Base-by-base conservation (phyloP, 768 basidiomycete genomes). In the Pisolithus albus region DNA sequence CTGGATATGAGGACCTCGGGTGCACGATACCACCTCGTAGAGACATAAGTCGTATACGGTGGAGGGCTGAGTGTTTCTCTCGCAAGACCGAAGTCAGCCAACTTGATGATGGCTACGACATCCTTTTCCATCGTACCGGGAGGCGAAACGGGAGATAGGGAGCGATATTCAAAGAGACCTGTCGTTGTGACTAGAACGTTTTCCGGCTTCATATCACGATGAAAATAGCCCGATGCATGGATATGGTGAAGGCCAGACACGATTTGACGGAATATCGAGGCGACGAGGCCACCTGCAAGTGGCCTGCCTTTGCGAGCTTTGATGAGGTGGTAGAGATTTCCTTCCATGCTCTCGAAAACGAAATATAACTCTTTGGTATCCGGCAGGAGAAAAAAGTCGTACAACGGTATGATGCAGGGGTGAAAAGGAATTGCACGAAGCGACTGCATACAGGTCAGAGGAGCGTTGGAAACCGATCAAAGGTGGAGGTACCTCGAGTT, bases 271-370 rank as follows among this genome's bases (percentile, higher is more conserved):
- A 96, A 97, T 59, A 97, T 92, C 61, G 88, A 91, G 21, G 92
- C 89, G 55, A 95, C 87, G 59, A 99, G 86, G 57, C 96, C 96
- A 42, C 92, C 91, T n/a, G 96, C 95, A 54, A 99, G 83, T 6
- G 92, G 83, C 55, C 94, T 84, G 53, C 94, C 93, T 71, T 91
- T 92, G 55, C 96, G 86, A 44, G 93, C 83, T 73, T 95, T 97
- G 71, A 97, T 95, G 73, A 99, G 88, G 68, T 99, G 96, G 72
- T 95, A 99, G 45, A 99, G 82, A 71, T 99, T 98, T 63, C 96
- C 96, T 70, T 99, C 96, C 96, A 99, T 98, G 63, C 93, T 94
- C 72, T 99, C 96, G 70, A 99, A 99, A 44, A 98, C 95, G 64
- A 98, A 98, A 70, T 98, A 96, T 61, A 99, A 89, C 70, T 99